Evolutionary conservation across 2,329 filamentous ascomycete species (phyloP), one percentile per base, ranked within the genome.

Genomic region (Sphaceloma murrayae): DNA sequence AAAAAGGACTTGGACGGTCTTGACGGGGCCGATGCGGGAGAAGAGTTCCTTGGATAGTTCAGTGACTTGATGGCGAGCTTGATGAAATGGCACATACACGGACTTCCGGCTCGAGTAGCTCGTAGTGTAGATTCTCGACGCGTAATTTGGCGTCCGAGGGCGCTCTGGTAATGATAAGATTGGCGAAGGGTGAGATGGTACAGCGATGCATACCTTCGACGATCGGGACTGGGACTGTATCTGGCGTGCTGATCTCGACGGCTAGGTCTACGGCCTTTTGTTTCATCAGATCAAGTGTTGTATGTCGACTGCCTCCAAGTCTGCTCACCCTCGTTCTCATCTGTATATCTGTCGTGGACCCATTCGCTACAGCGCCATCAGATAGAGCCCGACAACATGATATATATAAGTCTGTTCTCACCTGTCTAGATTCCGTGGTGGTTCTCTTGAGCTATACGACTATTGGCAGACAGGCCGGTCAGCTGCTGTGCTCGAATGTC

Each of bases 81-180:
- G n/a, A n/a, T n/a, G n/a, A n/a, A n/a, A n/a, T 7, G 32, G 34
- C 42, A 9, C 65, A 43, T 69, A 93, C 86, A 56, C 83, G 75
- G 44, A 94, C 72, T 58, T 94, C 88, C 27, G 81, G 79, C 62
- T 89, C 78, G 9, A 82, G 88, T 50, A 95, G 73, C 49, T 95
- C 88, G 62, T 94, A 95, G 62, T 95, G 88, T 47, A 95, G 68
- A 60, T 94, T 94, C 49, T 93, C 85, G 49, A 94, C 81, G 52
- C 81, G 80, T 52, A 95, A 64, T 64, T 85, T 89, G 34, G 79
- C 71, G 53, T 80, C 78, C 46, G 67, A 65, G 21, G 19, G 22
- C 32, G 43, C 40, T 24, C 10, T 27, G 24, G 24, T 6, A 11
- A 11, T 27, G 13, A n/a, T 10, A 22, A 34, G 16, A 18, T 29